phyloP scores from a whole-genome alignment of 345 rosid species.

The Rhodamnia argentea region DNA sequence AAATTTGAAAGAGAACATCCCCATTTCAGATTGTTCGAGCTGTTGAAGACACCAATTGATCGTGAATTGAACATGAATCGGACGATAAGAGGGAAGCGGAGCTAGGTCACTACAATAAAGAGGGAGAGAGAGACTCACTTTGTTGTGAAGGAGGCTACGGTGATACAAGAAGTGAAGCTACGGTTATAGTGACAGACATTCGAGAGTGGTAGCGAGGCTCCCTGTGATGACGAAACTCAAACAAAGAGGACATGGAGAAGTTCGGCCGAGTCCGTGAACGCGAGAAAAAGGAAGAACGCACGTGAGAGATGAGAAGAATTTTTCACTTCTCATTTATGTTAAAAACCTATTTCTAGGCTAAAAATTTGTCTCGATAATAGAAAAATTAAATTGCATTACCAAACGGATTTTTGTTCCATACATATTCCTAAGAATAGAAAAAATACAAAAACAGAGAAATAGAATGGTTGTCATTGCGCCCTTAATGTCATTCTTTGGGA shows the following conservation, averaged over 20 bases:
- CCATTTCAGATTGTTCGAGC: background rate
- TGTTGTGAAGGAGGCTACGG: background rate
- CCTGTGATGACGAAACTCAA: background rate
- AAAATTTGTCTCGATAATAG: no score
- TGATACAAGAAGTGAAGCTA: background rate
- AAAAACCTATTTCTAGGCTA: no score
- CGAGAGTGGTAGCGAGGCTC: background rate
- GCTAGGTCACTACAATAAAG: background rate
- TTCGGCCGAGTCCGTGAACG: background rate
- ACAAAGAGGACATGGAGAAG: background rate
- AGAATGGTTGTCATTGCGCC: no score
- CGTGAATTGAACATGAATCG: background rate
- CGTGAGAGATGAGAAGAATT: no score
- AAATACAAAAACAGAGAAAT: no score
- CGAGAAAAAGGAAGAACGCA: background rate
- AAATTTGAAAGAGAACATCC: background rate
- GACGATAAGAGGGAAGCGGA: background rate
- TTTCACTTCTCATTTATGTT: no score
- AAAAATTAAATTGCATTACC: no score
- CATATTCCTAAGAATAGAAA: no score
- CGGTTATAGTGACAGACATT: accelerated
- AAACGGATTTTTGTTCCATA: no score
- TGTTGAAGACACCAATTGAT: background rate
- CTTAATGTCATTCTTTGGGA: no score
- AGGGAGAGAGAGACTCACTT: background rate